Evolutionary conservation across 2,329 filamentous ascomycete species (phyloP), one percentile per base, ranked within the genome.

Genomic region (Ophiostoma novo-ulmi): DNA sequence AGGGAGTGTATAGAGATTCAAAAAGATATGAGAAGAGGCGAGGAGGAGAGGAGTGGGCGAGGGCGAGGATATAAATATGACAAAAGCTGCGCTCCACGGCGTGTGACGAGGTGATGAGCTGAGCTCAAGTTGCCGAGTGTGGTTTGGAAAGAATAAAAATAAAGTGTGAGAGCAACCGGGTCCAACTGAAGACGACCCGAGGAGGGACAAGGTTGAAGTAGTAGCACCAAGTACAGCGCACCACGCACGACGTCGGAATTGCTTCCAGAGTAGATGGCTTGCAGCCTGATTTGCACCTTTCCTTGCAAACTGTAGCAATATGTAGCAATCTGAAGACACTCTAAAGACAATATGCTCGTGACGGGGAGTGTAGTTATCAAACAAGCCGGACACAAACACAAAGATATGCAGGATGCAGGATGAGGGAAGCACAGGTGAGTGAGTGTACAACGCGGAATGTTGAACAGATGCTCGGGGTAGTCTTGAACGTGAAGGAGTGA

Each of bases 231-330:
- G 52, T n/a, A 58, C 52, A 17, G 52, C 22, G 1, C 10, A 58
- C 52, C n/a, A 20, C 44, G 44, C 58, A 63, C 58, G 26, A 65
- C 65, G 65, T 48, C 65, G 65, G 65, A 31, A 31, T 41, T 39
- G 35, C 36, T 64, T 61, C 22, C 36, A 36, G 61, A 64, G 61
- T 64, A 64, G 35, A 64, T 65, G 36, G 63, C 36, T 65, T 65
- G 63, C 63, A 41, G 63, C 20, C 36, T 65, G 63, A 39, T 39
- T 36, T 65, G 36, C 63, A 65, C 8, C 31, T 31, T 31, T 31
- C 31, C 26, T 39, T 65, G 58, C 44, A 48, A 48, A 31, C 1
- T 5, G 52, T 26, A 13, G n/a, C 22, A 58, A 26, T 66, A 1
- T 5, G 52, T 26, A 13, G n/a, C 22, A 58, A 26, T 66, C 22